A percentile compares a stretch with the other conserved stretches of the same genome.
Evolutionary conservation across 805 yeast genomes (phyloP).

Genomic region (Candida koratica): DNA sequence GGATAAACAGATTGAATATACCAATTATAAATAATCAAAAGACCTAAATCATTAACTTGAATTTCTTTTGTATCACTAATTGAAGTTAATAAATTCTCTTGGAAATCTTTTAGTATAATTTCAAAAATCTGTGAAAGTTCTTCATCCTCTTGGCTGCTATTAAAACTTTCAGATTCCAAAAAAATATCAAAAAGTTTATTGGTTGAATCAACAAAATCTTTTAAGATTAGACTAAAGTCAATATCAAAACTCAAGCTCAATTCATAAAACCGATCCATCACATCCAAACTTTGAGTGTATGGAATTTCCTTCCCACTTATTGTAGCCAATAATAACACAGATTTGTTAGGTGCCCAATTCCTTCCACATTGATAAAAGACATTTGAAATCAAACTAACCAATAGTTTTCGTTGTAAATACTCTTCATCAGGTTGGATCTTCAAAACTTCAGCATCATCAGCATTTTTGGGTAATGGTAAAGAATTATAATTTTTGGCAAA

Average conservation of each 20-base stretch:
- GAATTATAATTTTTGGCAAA: constrained; percentile 50
- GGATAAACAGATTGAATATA: constrained; percentile 1
- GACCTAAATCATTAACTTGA: constrained; percentile 25
- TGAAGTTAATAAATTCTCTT: constrained; percentile 26
- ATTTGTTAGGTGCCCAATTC: constrained; percentile 9
- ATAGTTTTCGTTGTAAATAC: constrained; percentile 58
- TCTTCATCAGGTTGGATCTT: constrained; percentile 51
- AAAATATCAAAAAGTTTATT: constrained; percentile 35
- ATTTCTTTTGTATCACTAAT: constrained; percentile 26
- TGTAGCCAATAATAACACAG: constrained; percentile 12
- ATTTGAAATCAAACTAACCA: constrained; percentile 60
- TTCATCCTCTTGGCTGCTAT: constrained; percentile 14
- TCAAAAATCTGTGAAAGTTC: constrained; percentile 39
- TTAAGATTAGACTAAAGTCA: constrained; percentile 43
- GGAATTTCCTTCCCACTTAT: constrained; percentile 17
- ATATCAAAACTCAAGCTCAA: constrained; percentile 66
- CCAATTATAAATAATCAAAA: constrained; percentile 16
- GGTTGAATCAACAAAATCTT: constrained; percentile 33
- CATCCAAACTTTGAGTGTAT: constrained; percentile 9
- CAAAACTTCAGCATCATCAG: constrained; percentile 37
- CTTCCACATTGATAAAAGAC: constrained; percentile 36
- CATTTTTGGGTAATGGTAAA: constrained; percentile 35
- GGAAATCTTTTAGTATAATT: constrained; percentile 39
- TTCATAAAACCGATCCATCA: constrained; percentile 24
- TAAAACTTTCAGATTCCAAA: constrained; percentile 4